phyloP scores from a whole-genome alignment of 345 rosid species.

The Cochlearia excelsa region DNA sequence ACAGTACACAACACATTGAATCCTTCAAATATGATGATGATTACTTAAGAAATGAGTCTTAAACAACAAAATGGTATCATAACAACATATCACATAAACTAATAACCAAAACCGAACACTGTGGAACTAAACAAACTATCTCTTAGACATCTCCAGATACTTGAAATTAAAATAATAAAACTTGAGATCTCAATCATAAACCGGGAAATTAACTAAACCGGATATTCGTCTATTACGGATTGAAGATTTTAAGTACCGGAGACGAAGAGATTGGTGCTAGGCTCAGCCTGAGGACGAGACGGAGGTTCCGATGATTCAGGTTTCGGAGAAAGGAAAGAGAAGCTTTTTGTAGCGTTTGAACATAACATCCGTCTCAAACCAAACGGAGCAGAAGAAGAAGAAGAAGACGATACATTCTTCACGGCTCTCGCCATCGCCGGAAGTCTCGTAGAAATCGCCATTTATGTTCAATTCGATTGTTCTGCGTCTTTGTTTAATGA shows the following conservation, averaged over 20 bases:
- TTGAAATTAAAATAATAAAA: too few relatives aligned
- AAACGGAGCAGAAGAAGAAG: constrained; percentile 36
- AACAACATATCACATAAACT: too few relatives aligned
- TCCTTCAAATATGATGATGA: too few relatives aligned
- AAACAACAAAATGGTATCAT: too few relatives aligned
- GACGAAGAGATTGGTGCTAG: constrained; percentile 74
- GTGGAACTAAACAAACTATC: too few relatives aligned
- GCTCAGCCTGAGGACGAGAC: constrained; percentile 61
- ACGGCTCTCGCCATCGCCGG: constrained; percentile 35
- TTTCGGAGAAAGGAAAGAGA: constrained; percentile 40
- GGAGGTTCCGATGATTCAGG: constrained; percentile 33
- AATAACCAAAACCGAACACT: too few relatives aligned
- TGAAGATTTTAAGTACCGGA: constrained; percentile 41
- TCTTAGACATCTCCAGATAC: too few relatives aligned
- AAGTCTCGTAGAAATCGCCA: constrained; percentile 38
- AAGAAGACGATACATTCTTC: constrained; percentile 32
- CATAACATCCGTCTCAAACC: constrained; percentile 54
- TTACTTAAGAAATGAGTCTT: too few relatives aligned
- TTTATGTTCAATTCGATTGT: neutral
- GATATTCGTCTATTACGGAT: neutral
- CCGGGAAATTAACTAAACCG: too few relatives aligned
- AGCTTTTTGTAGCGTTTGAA: constrained; percentile 40
- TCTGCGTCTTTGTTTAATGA: too few relatives aligned
- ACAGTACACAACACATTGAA: too few relatives aligned
- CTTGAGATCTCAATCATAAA: too few relatives aligned